These are phyloP conservation scores for Penicillium bovifimosum DNA, from an alignment of 495 filamentous ascomycete species.

Conservation along the genomic window DNA sequence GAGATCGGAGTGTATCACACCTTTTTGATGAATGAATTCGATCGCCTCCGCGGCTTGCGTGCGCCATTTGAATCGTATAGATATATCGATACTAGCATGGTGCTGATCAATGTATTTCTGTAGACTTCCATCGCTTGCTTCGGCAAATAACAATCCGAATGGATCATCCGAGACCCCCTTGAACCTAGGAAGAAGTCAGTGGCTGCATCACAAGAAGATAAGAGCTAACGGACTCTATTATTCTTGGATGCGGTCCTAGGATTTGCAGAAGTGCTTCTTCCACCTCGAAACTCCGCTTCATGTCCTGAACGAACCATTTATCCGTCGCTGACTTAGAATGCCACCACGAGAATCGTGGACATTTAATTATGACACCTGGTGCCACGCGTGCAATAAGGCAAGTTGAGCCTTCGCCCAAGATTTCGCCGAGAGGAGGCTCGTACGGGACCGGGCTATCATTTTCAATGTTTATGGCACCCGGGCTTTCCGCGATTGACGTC, in stretches of 20 bases:
- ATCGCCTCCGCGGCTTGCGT: constrained; percentile 21
- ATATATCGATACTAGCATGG: constrained; percentile 10
- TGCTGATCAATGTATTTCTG: constrained; percentile 16
- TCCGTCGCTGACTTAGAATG: neutral
- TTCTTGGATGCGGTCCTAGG: constrained; percentile 12
- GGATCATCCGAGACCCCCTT: constrained; percentile 13
- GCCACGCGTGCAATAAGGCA: neutral
- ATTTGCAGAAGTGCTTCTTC: constrained; percentile 13
- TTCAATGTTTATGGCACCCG: too few relatives aligned
- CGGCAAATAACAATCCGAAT: constrained; percentile 11
- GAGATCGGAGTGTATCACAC: constrained; percentile 21
- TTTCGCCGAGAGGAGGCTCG: too few relatives aligned
- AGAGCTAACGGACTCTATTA: constrained; percentile 10
- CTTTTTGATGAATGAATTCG: constrained; percentile 16
- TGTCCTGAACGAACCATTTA: neutral
- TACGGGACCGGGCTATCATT: too few relatives aligned
- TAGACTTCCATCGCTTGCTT: constrained; percentile 19
- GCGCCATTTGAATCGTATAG: constrained; percentile 17
- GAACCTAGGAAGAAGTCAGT: too few relatives aligned
- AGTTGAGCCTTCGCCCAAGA: too few relatives aligned
- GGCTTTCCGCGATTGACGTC: too few relatives aligned
- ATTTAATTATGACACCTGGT: constrained; percentile 13
- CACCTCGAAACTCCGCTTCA: constrained; percentile 14
- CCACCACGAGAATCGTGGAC: constrained; percentile 12
- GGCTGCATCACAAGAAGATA: too few relatives aligned